Base-by-base conservation (phyloP, 345 rosid species). In the Heritiera littoralis region DNA sequence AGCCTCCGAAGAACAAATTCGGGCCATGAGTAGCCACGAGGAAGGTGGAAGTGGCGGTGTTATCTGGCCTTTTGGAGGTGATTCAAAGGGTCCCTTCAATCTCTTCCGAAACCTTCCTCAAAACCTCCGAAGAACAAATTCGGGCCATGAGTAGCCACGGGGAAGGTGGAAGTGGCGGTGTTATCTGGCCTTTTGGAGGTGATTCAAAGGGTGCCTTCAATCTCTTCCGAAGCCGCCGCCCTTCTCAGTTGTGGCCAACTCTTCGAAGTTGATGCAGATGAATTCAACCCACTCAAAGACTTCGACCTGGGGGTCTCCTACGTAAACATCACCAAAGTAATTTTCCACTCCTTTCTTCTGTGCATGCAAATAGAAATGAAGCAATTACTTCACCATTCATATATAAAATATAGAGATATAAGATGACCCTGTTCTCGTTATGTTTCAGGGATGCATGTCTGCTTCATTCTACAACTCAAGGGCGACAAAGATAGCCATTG, bases 381-480 rank as follows among this genome's bases (percentile, higher is more conserved):
- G 3, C 15, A 6, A 2, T 30, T 17, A 2, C 13, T 55, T 28
- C 14, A 23, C 13, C 7, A 15, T 4, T 2, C 0, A 15, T 6
- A 45, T 18, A 23, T 15, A 32, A 10, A 12, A 12, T 0, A 5
- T 15, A 56, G 9, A 1, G 28, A 23, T 23, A 23, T 23, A 23
- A 23, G 28, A 23, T 23, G 28, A 23, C 28, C 58, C 32, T 18
- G 49, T 28, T 59, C 38, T 35, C 38, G 8, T 59, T 76, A 12
- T 78, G 70, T 35, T 28, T n/a, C 54, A 87, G 91, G 89, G 91
- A 23, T 74, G 82, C 0, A 80, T 89, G 84, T 9, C 72, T 18
- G 86, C 72, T 48, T 89, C 87, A 1, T 80, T n/a, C 73, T 89
- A 74, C 81, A 86, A 90, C 81, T 85, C 90, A 3, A 79, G 61